phyloP scores from a whole-genome alignment of 257 asterid species.

The Buddleja alternifolia region DNA sequence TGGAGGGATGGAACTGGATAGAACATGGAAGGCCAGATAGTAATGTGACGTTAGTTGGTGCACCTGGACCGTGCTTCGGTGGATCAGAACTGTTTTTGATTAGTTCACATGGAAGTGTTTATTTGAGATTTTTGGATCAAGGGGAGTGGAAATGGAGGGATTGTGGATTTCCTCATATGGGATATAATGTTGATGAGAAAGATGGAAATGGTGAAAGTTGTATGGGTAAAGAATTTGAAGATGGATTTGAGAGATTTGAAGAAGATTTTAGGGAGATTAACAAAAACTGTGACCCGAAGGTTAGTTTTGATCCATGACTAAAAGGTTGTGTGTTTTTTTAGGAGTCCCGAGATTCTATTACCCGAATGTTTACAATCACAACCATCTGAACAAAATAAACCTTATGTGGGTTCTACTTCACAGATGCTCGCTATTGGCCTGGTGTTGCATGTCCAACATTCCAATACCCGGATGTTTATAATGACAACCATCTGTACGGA shows the following conservation, averaged over 20 bases:
- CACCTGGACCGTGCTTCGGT: slow-evolving; percentile 87
- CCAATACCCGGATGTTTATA: too few relatives aligned
- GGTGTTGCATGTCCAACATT: too few relatives aligned
- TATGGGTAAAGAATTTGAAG: slow-evolving; percentile 34
- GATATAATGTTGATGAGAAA: slow-evolving; percentile 17
- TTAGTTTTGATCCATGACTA: slow-evolving; percentile 17
- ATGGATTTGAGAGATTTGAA: slow-evolving; percentile 32
- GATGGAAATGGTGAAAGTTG: slow-evolving; percentile 36
- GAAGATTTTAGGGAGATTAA: slow-evolving; percentile 31
- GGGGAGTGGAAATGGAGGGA: slow-evolving; percentile 83
- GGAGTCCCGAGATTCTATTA: too few relatives aligned
- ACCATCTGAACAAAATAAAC: too few relatives aligned
- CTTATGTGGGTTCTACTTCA: too few relatives aligned
- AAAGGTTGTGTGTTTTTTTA: too few relatives aligned
- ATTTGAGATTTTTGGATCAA: slow-evolving; percentile 60
- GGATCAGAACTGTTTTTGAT: slow-evolving; percentile 58
- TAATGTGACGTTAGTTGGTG: slow-evolving; percentile 62
- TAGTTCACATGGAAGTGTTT: slow-evolving; percentile 78
- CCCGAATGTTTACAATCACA: too few relatives aligned
- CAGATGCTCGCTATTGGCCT: too few relatives aligned
- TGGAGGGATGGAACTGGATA: slow-evolving; percentile 84
- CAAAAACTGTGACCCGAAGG: slow-evolving; percentile 69
- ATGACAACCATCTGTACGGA: too few relatives aligned
- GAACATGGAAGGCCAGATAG: slow-evolving; percentile 78
- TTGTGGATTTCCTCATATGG: slow-evolving; percentile 54